These are phyloP conservation scores for Nannizzia gypsea DNA, from an alignment of 2,329 filamentous ascomycete genomes.

Conservation along the genomic window DNA sequence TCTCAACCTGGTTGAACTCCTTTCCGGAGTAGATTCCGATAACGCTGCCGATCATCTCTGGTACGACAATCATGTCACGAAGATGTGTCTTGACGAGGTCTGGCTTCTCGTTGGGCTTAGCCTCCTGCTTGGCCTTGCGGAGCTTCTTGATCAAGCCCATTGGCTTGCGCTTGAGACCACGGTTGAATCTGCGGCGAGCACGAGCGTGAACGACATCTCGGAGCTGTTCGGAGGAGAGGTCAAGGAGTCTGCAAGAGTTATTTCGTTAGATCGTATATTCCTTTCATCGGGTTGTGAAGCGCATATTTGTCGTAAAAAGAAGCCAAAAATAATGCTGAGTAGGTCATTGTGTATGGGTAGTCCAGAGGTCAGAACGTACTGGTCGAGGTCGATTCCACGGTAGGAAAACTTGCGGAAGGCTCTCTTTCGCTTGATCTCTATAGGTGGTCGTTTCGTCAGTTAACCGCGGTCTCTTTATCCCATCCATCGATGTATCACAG, in stretches of 20 bases:
- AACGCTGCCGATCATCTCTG: slow-evolving; percentile 98
- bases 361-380: slow-evolving; percentile 52
- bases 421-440: slow-evolving; percentile 99
- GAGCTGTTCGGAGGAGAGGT: slow-evolving; percentile 96
- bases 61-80: slow-evolving; percentile 99
- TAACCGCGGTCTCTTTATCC: not conserved
- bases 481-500: not conserved
- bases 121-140: slow-evolving; percentile 98
- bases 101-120: slow-evolving; percentile 99
- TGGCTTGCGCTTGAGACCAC: slow-evolving; percentile 98
- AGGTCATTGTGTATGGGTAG: not conserved
- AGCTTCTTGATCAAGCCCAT: slow-evolving; percentile 99
- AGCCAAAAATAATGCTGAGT: not conserved
- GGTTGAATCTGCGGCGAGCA: slow-evolving; percentile 98
- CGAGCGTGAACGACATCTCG: slow-evolving; percentile 99
- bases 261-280: slow-evolving; percentile 18
- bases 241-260: slow-evolving; percentile 66
- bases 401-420: slow-evolving; percentile 99
- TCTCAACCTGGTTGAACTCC: slow-evolving; percentile 99
- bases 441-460: slow-evolving; percentile 11
- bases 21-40: slow-evolving; percentile 99
- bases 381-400: slow-evolving; percentile 98
- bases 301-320: not conserved
- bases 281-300: not conserved
- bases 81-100: slow-evolving; percentile 99